Evolutionary conservation across 2,329 filamentous ascomycete species (phyloP).

Genomic region (Botrytis deweyae): DNA sequence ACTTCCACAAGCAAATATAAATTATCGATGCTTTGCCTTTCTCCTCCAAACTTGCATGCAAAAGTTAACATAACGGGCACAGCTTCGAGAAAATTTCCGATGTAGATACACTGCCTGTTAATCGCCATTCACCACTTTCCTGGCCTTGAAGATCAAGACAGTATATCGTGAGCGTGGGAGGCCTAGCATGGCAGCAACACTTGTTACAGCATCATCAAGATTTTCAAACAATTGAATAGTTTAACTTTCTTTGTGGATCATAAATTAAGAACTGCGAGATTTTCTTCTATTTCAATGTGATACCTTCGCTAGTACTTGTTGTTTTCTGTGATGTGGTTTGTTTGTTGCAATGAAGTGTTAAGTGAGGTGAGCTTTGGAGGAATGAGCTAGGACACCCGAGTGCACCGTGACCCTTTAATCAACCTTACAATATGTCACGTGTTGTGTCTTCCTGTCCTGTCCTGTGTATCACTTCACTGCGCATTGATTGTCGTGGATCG

Average conservation of each 20-base stretch:
- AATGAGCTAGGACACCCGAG: not conserved
- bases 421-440: not conserved
- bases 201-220: not conserved
- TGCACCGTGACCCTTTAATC: not conserved
- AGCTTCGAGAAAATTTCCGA: not conserved
- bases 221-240: accelerated
- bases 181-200: not conserved
- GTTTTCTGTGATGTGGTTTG: not conserved
- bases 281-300: not conserved
- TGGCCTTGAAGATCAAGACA: not conserved
- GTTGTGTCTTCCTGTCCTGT: not conserved
- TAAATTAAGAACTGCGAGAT: not conserved
- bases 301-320: not conserved
- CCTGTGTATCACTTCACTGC: not conserved
- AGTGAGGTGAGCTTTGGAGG: not conserved
- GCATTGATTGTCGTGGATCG: not conserved
- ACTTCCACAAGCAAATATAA: not conserved
- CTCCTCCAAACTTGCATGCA: not conserved
- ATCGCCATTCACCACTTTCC: not conserved
- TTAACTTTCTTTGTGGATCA: no score
- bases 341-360: not conserved
- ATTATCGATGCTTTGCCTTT: not conserved
- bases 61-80: not conserved
- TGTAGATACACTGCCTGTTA: not conserved
- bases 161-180: not conserved